A percentile compares a stretch with the other conserved stretches of the same genome.
phyloP scores from a whole-genome alignment of 352 stramenopile species.

The Thraustotheca clavata region DNA sequence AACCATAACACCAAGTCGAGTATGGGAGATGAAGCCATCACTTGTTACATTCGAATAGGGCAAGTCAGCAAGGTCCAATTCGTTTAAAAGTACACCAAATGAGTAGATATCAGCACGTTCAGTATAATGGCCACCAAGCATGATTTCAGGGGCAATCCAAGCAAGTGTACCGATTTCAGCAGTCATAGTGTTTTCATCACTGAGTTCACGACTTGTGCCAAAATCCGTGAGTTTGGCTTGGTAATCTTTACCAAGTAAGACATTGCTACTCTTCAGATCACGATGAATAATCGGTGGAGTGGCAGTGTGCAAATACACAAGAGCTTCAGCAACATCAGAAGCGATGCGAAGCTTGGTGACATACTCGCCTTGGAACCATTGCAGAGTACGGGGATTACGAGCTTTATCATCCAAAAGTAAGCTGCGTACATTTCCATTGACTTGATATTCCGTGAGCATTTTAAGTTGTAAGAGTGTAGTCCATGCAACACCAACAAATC shows the following conservation, averaged over 20 bases:
- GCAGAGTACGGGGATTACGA: conserved; percentile 32
- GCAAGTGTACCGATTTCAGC: conserved; percentile 77
- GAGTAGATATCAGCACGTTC: conserved; percentile 84
- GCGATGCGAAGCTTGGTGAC: conserved; percentile 43
- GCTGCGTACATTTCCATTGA: conserved; percentile 59
- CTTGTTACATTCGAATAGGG: conserved; percentile 17
- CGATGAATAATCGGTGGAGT: conserved; percentile 74
- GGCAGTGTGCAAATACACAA: conserved; percentile 79
- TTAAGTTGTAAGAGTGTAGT: conserved; percentile 79
- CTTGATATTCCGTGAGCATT: conserved; percentile 75
- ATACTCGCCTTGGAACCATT: conserved; percentile 56
- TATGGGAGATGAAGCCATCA: conserved; percentile 10
- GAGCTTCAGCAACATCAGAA: conserved; percentile 61
- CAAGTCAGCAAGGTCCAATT: conserved; percentile 31
- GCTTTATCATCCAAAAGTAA: conserved; percentile 50
- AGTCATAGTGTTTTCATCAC: conserved; percentile 70
- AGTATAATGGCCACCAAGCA: conserved; percentile 74
- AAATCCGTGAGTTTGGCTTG: conserved; percentile 79
- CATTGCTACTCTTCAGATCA: conserved; percentile 72
- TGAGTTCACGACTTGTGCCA: conserved; percentile 68
- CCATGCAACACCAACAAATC: conserved; percentile 77
- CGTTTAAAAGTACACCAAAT: conserved; percentile 69
- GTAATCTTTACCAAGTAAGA: conserved; percentile 50
- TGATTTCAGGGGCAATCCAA: conserved; percentile 73
- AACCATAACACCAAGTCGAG: conserved; percentile 16